Percentiles rank a stretch among this genome's conserved stretches.
phyloP scores from a whole-genome alignment of 164 flowering plant genomes.

The Magnolia changhungtana region DNA sequence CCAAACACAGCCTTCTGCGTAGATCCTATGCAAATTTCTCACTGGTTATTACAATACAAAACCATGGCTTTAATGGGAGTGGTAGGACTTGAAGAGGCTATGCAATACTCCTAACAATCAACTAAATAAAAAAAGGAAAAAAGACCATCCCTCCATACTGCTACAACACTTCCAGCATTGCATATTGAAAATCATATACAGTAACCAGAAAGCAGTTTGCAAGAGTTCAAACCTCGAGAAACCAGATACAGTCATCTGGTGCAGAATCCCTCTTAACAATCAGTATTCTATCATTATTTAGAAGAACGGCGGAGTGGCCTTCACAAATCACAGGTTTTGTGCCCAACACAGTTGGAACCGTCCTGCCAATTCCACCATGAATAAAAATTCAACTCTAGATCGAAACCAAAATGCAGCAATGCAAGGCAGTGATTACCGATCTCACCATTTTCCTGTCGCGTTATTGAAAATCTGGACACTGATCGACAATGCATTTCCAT shows the following conservation, averaged over 20 bases:
- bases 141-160: neutral
- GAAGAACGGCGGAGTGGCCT: constrained; percentile 49
- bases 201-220: neutral
- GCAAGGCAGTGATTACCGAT: neutral
- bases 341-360: constrained; percentile 61
- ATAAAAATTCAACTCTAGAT: constrained; percentile 10
- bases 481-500: constrained; percentile 29
- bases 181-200: neutral
- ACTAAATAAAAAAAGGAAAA: too few species aligned
- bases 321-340: constrained; percentile 49
- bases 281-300: constrained; percentile 62
- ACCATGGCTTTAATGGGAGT: too few species aligned
- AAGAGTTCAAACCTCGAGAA: constrained; percentile 74
- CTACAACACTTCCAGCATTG: neutral
- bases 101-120: too few species aligned
- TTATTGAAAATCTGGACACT: constrained; percentile 52
- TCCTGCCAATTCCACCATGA: constrained; percentile 42
- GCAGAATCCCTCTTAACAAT: constrained; percentile 51
- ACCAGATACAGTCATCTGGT: constrained; percentile 70
- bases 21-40: too few species aligned
- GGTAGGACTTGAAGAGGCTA: too few species aligned
- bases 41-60: too few species aligned
- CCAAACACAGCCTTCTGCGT: too few species aligned
- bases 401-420: neutral
- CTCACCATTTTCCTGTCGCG: constrained; percentile 52